phyloP scores from a whole-genome alignment of 2,329 filamentous ascomycete genomes.

The Zasmidium citrigriseum region DNA sequence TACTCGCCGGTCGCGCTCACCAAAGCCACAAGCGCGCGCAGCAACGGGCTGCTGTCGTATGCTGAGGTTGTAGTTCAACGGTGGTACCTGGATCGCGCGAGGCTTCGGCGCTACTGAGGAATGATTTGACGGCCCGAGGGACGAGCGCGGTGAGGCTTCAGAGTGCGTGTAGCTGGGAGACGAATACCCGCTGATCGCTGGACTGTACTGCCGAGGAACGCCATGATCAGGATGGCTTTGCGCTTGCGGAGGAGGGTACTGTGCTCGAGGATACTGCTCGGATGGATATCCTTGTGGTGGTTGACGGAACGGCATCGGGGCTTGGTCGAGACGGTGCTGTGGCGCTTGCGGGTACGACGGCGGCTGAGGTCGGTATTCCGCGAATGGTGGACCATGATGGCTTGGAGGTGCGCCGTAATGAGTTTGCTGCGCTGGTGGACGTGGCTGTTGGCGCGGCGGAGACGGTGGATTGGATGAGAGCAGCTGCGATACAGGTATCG shows the following conservation, averaged over 20 bases:
- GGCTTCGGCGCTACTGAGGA: slow-evolving; percentile 6
- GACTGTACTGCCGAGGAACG: slow-evolving; percentile 16
- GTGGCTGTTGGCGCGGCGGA: slow-evolving; percentile 25
- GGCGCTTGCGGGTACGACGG: slow-evolving; percentile 25
- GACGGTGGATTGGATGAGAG: slow-evolving; percentile 32
- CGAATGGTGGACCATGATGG: slow-evolving; percentile 10
- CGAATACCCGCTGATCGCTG: slow-evolving; percentile 21
- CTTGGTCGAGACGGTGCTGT: slow-evolving; percentile 22
- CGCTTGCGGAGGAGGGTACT: slow-evolving; percentile 15
- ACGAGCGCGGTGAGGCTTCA: slow-evolving; percentile 28
- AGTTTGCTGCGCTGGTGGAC: slow-evolving; percentile 17
- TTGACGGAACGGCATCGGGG: slow-evolving; percentile 13
- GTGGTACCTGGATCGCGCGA: slow-evolving; percentile 21
- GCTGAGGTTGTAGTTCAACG: slow-evolving; percentile 50
- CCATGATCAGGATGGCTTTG: slow-evolving; percentile 12
- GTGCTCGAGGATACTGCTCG: slow-evolving; percentile 9
- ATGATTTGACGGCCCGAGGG: slow-evolving; percentile 14
- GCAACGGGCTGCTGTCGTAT: slow-evolving; percentile 78
- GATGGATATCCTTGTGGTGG: slow-evolving; percentile 9
- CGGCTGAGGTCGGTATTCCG: slow-evolving; percentile 24
- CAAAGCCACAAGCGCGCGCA: slow-evolving; percentile 79
- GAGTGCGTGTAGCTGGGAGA: slow-evolving; percentile 28
- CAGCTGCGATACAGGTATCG: slow-evolving; percentile 29
- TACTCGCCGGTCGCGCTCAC: slow-evolving; percentile 76
- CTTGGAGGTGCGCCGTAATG: slow-evolving; percentile 26